phyloP scores from a whole-genome alignment of 495 filamentous ascomycete species.

The Glonium stellatum region DNA sequence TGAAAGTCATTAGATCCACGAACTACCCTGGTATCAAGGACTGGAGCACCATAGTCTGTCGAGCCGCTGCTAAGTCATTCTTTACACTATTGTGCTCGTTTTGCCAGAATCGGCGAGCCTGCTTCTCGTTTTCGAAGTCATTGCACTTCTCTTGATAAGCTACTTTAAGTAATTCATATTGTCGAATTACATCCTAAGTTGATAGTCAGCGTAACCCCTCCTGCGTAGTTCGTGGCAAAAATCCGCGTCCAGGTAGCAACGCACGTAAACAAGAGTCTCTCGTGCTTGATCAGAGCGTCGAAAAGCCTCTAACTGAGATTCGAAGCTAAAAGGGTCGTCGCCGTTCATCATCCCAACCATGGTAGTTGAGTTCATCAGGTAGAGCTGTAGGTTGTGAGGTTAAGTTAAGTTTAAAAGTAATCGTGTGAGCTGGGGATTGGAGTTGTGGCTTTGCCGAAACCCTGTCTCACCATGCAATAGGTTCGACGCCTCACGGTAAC shows the following conservation, averaged over 20 bases:
- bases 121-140: conserved; percentile 29
- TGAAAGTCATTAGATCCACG: conserved; percentile 5
- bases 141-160: conserved; percentile 28
- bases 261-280: conserved; percentile 20
- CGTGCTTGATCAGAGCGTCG: conserved; percentile 21
- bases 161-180: conserved; percentile 5
- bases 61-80: conserved; percentile 10
- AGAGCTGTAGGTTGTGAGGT: neutral
- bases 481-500: too few relatives aligned
- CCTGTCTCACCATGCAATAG: neutral
- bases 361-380: neutral
- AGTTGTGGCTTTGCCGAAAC: neutral
- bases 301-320: conserved; percentile 24
- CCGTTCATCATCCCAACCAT: conserved; percentile 10
- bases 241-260: neutral
- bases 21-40: neutral
- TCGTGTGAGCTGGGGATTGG: neutral
- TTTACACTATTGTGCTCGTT: conserved; percentile 12
- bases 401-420: neutral
- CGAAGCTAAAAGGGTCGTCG: conserved; percentile 13
- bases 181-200: conserved; percentile 1
- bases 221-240: too few relatives aligned
- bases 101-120: conserved; percentile 27
- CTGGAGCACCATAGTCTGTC: conserved; percentile 13
- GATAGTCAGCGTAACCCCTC: neutral